Base-by-base conservation (phyloP, 2,329 filamentous ascomycete species). In the Penicillium sclerotigenum region DNA sequence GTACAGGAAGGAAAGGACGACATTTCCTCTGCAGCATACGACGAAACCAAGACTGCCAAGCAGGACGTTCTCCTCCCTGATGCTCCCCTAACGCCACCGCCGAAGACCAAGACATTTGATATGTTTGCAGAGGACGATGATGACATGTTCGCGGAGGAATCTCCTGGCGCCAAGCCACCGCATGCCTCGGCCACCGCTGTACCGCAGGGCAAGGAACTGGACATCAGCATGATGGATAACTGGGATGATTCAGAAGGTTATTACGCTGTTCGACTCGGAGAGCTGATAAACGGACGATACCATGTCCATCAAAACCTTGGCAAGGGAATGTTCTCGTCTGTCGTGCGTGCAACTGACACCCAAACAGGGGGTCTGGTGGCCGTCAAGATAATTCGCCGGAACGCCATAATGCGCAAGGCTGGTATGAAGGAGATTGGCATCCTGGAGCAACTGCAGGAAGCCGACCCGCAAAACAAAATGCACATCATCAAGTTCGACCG, bases 301-400 rank as follows among this genome's bases (percentile, higher is more conserved):
- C 90, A 94, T 70, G 86, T 99, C 31, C 88, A 93, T 71, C 86
- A 92, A 56, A 87, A 87, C 50, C 81, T 99, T 22, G 94, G 94
- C 61, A 91, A 90, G 74, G 94, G 94, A 66, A 96, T 97, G 83
- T 99, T 97, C 72, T 96, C 94, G 0, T 91, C 91, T 9, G 94
- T 99, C n/a, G 91, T 94, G 51, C 87, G 91, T 61, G 94, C 94
- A 22, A 82, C 85, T 60, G 92, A 97, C 73, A 83, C 87, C 22
- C 85, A 84, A 47, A 89, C 83, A 56, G 87, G 87, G 67, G 83
- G 84, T 65, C 73, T 89, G n/a, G 92, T 97, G 31, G 94, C 94
- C 24, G 89, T 99, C 81, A 99, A 99, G 77, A 94, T 99, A 66
- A 96, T 97, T 75, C 89, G 94, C 60, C 95, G 95, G 74, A 97